Conservation (phyloP, 2,329 filamentous ascomycete genomes). For the Claviceps sp. region DNA sequence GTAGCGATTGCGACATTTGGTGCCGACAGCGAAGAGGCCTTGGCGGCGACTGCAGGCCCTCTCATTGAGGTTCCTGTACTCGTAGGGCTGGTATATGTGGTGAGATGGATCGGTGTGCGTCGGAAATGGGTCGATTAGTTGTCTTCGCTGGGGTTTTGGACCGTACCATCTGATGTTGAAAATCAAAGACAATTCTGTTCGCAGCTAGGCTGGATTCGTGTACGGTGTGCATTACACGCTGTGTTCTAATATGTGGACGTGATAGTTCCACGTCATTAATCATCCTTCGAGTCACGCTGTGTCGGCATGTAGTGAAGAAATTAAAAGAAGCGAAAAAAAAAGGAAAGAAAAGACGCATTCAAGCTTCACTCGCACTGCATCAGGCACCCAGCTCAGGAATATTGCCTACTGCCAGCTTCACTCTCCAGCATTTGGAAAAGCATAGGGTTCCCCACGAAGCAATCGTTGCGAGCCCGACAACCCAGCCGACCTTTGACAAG, state of each 20-base stretch:
- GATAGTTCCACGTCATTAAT: neutral
- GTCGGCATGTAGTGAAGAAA: neutral
- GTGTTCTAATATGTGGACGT: neutral
- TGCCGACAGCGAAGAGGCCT: slow-evolving; percentile 60
- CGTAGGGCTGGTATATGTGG: slow-evolving; percentile 59
- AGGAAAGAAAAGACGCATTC: neutral
- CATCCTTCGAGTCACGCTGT: neutral
- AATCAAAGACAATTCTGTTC: neutral
- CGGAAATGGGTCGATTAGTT: slow-evolving; percentile 4
- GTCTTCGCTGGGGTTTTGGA: too few relatives aligned
- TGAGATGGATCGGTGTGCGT: slow-evolving; percentile 4
- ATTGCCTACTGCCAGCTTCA: neutral
- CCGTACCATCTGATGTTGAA: neutral
- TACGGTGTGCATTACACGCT: neutral
- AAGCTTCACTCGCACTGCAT: too few relatives aligned
- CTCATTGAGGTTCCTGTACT: slow-evolving; percentile 79
- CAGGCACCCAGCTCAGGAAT: slow-evolving; percentile 1
- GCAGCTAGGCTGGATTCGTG: neutral
- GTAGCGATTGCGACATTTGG: slow-evolving; percentile 76
- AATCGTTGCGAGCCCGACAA: slow-evolving; percentile 14
- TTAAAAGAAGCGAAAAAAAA: neutral
- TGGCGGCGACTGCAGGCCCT: slow-evolving; percentile 73
- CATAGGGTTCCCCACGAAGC: slow-evolving; percentile 21
- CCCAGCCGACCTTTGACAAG: slow-evolving; percentile 17
- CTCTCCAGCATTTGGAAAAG: slow-evolving; percentile 21